These are phyloP conservation scores for Cladophialophora chaetospira DNA, from an alignment of 2,329 filamentous ascomycete genomes.

Conservation along the genomic window DNA sequence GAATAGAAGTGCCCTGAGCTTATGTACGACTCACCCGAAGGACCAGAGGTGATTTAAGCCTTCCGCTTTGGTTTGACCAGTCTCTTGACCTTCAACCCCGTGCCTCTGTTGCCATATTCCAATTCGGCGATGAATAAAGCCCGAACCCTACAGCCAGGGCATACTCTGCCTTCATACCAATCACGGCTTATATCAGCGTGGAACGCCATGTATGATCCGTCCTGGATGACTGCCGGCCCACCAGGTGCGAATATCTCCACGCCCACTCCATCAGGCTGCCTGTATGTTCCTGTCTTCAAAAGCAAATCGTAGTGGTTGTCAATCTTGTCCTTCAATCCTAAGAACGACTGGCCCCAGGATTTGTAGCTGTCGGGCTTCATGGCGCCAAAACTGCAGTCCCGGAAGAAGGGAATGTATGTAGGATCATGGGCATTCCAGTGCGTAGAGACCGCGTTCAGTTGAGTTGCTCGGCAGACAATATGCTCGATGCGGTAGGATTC, in stretches of 20 bases:
- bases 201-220: conserved; percentile 19
- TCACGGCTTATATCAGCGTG: conserved; percentile 14
- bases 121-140: conserved; percentile 8
- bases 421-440: conserved; percentile 3
- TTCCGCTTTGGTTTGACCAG: conserved; percentile 4
- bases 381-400: conserved; percentile 2
- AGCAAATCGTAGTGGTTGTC: not conserved
- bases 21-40: too few relatives aligned
- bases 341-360: conserved; percentile 8
- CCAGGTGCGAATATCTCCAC: conserved; percentile 15
- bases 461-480: conserved; percentile 11
- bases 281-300: conserved; percentile 8
- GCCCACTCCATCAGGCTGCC: conserved; percentile 3
- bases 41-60: not conserved
- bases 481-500: conserved; percentile 18
- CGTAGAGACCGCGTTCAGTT: conserved; percentile 6
- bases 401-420: conserved; percentile 1
- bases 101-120: conserved; percentile 7
- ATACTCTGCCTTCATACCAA: conserved; percentile 10
- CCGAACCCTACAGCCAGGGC: conserved; percentile 1
- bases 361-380: conserved; percentile 3
- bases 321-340: conserved; percentile 1
- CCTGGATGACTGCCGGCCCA: conserved; percentile 10
- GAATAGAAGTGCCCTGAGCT: too few relatives aligned
- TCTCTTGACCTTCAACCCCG: conserved; percentile 6